Evolutionary conservation across 306 rosid species (phyloP).

Genomic region (Vicia faba): DNA sequence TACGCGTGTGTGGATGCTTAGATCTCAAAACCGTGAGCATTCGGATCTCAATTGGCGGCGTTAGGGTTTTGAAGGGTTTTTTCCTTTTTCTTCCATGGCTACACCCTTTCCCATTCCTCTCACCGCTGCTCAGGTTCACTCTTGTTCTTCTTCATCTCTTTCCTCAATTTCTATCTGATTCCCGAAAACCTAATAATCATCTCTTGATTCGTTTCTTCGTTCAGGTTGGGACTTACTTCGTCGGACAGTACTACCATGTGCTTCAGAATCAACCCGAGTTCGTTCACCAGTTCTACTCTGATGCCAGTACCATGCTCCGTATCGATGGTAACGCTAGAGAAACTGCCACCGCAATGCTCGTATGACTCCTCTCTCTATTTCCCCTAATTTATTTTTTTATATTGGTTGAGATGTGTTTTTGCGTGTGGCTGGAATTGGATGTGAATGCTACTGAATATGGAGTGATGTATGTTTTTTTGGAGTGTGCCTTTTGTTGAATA

Average conservation of each 20-base stretch:
- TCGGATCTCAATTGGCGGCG: constrained; percentile 47
- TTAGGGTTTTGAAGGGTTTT: constrained; percentile 66
- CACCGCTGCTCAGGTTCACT: constrained; percentile 85
- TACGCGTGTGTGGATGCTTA: neutral
- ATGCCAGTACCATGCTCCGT: constrained; percentile 87
- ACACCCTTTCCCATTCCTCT: constrained; percentile 75
- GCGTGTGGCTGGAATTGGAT: neutral
- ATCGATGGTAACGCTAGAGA: constrained; percentile 71
- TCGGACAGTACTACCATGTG: constrained; percentile 92
- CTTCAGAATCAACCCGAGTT: constrained; percentile 86
- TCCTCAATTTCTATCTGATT: neutral
- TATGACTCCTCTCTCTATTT: constrained; percentile 14
- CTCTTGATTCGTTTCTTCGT: neutral
- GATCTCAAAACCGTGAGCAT: constrained; percentile 21
- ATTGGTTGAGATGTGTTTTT: neutral
- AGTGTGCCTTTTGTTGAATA: too few species aligned
- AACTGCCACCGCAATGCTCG: constrained; percentile 84
- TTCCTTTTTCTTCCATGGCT: constrained; percentile 55
- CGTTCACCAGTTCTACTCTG: constrained; percentile 94
- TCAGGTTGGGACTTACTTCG: constrained; percentile 96
- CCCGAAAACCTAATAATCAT: neutral
- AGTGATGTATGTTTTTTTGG: neutral
- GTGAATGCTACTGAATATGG: neutral
- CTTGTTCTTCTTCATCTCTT: neutral
- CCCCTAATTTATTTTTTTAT: neutral